Percentiles rank a stretch among this genome's conserved stretches.
Conservation (phyloP, 176 grass and related monocot species). For the Poa pratensis region DNA sequence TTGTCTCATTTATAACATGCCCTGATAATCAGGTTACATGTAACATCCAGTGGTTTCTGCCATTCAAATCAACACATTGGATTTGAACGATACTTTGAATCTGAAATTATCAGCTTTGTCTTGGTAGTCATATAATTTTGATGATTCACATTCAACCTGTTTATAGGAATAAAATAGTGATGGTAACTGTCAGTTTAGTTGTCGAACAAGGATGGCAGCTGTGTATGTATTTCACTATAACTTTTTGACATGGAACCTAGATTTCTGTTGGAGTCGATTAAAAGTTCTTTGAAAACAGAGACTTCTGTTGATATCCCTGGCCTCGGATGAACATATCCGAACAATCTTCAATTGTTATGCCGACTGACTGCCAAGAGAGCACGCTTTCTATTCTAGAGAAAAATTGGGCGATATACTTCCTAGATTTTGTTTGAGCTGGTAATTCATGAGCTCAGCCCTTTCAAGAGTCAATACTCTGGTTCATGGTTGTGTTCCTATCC, state of each 20-base stretch:
- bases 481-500: background rate
- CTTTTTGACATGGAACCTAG: background rate
- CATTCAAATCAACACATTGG: background rate
- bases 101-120: background rate
- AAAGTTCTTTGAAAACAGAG: background rate
- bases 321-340: background rate
- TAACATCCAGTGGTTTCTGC: background rate
- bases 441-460: background rate
- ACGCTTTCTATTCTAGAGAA: background rate
- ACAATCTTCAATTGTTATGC: background rate
- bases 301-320: background rate
- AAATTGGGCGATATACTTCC: background rate
- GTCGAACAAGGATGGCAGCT: background rate
- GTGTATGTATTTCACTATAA: background rate
- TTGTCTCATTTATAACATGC: background rate
- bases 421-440: background rate
- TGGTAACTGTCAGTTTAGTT: background rate
- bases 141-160: background rate
- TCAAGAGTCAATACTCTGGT: background rate
- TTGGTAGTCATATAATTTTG: background rate
- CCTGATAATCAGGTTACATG: constrained; percentile 7
- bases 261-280: background rate
- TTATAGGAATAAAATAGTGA: background rate
- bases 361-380: background rate
- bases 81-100: background rate